Base-by-base conservation (phyloP, 306 rosid genomes). In the Comarum palustre region DNA sequence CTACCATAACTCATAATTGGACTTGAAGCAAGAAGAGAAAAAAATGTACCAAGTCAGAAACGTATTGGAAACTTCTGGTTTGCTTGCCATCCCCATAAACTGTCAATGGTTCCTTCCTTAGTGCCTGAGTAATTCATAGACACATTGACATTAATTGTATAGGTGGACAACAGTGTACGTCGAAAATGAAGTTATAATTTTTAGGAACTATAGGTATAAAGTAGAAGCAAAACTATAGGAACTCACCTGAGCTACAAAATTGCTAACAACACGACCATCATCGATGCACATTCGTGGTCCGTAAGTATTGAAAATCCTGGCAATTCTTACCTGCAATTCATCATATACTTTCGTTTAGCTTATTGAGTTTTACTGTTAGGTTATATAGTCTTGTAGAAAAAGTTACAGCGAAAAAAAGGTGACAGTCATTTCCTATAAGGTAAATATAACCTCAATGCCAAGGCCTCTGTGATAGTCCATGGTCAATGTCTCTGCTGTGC, bases 401-500 rank as follows among this genome's bases (percentile, higher is more conserved):
- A 14, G 8, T 11, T 42, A 15, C 32, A 13, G 19, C 0, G 10
- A 15, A 46, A 43, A 70, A 17, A 31, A 19, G 5, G 39, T 50
- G 39, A 25, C 5, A 4, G 54, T 3, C 4, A 50, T 36, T 4
- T 38, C 41, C 62, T 72, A 52, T n/a, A 50, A 77, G 19, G 52
- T 32, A 5, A 34, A 38, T 32, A 20, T 57, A 3, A 93, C 98
- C 98, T 93, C 97, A 82, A 93, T 82, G 75, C 93, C 98, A 74
- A 85, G 90, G 68, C 98, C 96, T 83, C 97, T 86, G 74, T 93
- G 98, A 71, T 93, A 93, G 73, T 93, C 98, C 98, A 93, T 89
- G 41, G 82, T 79, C 78, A 93, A 70, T 19, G 98, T 93, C 84
- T 93, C 98, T 14, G 98, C 98, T 20, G 95, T 89, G 50, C 97